Base-by-base conservation (phyloP, 192 early-diverging fungal species). In the Coemansia sp. region DNA sequence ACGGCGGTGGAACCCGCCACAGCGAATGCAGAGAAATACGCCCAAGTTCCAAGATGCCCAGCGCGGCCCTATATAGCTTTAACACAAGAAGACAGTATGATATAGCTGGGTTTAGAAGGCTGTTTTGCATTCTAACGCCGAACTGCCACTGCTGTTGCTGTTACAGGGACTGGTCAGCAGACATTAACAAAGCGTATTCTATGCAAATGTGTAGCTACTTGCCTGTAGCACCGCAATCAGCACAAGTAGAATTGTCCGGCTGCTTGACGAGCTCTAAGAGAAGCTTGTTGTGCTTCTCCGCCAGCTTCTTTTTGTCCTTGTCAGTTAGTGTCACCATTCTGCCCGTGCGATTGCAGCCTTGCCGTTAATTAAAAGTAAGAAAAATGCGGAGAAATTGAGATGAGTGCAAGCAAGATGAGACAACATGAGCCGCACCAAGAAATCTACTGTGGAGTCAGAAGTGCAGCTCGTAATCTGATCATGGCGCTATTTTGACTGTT, bases 1-100 rank as follows among this genome's bases (percentile, higher is more conserved):
- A 69, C 89, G 91, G 37, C 93, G 78, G 64, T 94, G 93, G 38
- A 93, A 72, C 39, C 92, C 87, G 52, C 85, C 90, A 79, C 97
- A 99, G 5, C 95, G 87, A 32, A 98, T 97, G 84, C 97, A 99
- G 40, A 99, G 73, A 69, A 99, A 97, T 43, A 95, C 84, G 5
- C 96, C 95, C 42, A 98, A 73, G 73, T 94, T 95, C 90, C 91
- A 92, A 3, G 93, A 95, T 35, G 92, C 88, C 92, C 92, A 94
- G 50, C 90, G 91, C 19, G 93, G 91, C n/a, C 88, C 92, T 94
- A 87, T 10, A 66, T 33, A 35, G 19, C 14, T 50, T 38, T 9
- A 23, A 7, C 9, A 50, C 19, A 23, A 9, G 21, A 21, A 23
- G 21, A 3, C 8, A 50, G 7, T 7, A 21, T 7, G 47, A 23